Evolutionary conservation across 2,329 filamentous ascomycete genomes (phyloP), one percentile per base, ranked within the genome.

Genomic region (Calonectria pseudoreteaudii): DNA sequence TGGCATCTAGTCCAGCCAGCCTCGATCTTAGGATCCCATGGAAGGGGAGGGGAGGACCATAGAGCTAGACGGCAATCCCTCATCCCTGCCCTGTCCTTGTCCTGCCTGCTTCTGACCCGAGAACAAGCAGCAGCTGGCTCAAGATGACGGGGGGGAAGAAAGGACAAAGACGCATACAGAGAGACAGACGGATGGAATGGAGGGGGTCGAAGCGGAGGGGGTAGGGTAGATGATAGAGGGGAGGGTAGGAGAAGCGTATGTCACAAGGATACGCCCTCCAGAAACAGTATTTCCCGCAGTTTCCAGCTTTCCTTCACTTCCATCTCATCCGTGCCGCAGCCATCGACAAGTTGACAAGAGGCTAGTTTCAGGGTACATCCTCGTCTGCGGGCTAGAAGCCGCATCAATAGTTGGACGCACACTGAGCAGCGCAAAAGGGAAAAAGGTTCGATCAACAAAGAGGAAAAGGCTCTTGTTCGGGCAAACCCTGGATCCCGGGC

Each of bases 81-180:
- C 38, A 71, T 71, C 68, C 68, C 60, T 66, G 67, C 44, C 18
- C 28, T 44, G n/a, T 71, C 68, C 68, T 50, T 66, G 67, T 44
- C 18, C 28, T 44, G n/a, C 28, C 14, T 28, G 28, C 30, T 56
- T 56, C 52, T 56, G 30, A 30, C 23, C 52, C 28, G 16, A 26
- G 52, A 34, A 13, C 26, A 14, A 18, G 18, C 7, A 31, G 47
- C 4, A 60, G 4, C 7, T 28, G 56, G 34, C 30, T 36, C 23
- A n/a, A 26, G 34, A 14, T 31, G 18, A 36, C 23, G 7, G 18
- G 53, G 16, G 11, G 31, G 18, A 16, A 2, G n/a, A n/a, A n/a
- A n/a, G n/a, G n/a, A n/a, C n/a, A 23, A 38, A n/a, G 31, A 4
- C 34, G 36, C 31, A 53, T 11, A 23, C 7, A 4, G n/a, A 47